These are phyloP conservation scores for Cutaneotrichosporon arboriforme DNA, from an alignment of 1,284 basidiomycete species.

Conservation along the genomic window DNA sequence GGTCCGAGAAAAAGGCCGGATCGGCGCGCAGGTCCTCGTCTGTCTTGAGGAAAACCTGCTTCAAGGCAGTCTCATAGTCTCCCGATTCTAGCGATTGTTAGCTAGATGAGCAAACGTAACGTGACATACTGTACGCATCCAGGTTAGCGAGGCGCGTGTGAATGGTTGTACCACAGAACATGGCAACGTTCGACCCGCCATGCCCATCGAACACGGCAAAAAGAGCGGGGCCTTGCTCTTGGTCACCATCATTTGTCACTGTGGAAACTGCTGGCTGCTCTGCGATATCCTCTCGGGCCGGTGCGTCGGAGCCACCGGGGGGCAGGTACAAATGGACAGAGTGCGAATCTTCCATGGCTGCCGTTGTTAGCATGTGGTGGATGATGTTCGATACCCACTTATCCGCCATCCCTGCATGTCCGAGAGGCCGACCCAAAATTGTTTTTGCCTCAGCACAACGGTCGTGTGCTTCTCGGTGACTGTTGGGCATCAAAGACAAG, in stretches of 20 bases:
- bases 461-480: slow-evolving; percentile 78
- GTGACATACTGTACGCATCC: slow-evolving; percentile 61
- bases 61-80: slow-evolving; percentile 73
- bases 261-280: slow-evolving; percentile 47
- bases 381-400: slow-evolving; percentile 75
- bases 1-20: slow-evolving; percentile 78
- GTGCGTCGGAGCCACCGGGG: slow-evolving; percentile 19
- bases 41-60: slow-evolving; percentile 83
- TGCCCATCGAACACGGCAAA: slow-evolving; percentile 99
- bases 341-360: slow-evolving; percentile 94
- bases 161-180: slow-evolving; percentile 83
- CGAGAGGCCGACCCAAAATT: slow-evolving; percentile 73
- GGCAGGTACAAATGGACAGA: slow-evolving; percentile 61
- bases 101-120: background rate
- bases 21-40: slow-evolving; percentile 90
- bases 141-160: slow-evolving; percentile 73
- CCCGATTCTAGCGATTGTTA: slow-evolving; percentile 46
- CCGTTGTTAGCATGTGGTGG: background rate
- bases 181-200: slow-evolving; percentile 84
- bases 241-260: slow-evolving; percentile 49
- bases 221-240: slow-evolving; percentile 62
- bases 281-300: slow-evolving; percentile 51
- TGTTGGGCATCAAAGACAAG: slow-evolving; percentile 9
- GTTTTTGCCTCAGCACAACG: slow-evolving; percentile 64
- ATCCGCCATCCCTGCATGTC: slow-evolving; percentile 99